Conservation (phyloP, 352 stramenopile species). For the Pilasporangium apinafurcum region DNA sequence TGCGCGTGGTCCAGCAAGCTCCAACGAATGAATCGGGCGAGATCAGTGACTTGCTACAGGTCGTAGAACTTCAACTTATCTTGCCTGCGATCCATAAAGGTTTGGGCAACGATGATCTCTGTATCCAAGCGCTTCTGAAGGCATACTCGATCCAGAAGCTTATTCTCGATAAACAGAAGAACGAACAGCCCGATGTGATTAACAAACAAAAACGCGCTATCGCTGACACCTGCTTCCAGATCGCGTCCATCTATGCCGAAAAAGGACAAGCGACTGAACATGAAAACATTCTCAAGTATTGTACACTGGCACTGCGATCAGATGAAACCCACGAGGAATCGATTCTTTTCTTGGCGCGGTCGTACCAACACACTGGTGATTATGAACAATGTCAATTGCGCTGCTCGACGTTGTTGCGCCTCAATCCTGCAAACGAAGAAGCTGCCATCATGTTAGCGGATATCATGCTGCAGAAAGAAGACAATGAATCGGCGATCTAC, state of each 20-base stretch:
- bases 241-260: slow-evolving; percentile 63
- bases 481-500: slow-evolving; percentile 85
- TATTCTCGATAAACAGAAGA: slow-evolving; percentile 74
- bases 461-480: slow-evolving; percentile 83
- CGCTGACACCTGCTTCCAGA: slow-evolving; percentile 79
- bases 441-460: slow-evolving; percentile 89
- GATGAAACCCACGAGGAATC: slow-evolving; percentile 77
- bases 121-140: slow-evolving; percentile 75
- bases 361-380: slow-evolving; percentile 66
- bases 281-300: slow-evolving; percentile 79
- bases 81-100: slow-evolving; percentile 76
- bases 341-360: slow-evolving; percentile 79
- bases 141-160: slow-evolving; percentile 83
- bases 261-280: slow-evolving; percentile 14
- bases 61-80: slow-evolving; percentile 72
- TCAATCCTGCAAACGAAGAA: slow-evolving; percentile 81
- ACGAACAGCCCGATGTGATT: slow-evolving; percentile 78
- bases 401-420: slow-evolving; percentile 74
- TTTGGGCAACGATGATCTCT: slow-evolving; percentile 55
- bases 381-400: slow-evolving; percentile 81
- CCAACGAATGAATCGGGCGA: slow-evolving; percentile 61
- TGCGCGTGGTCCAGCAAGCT: slow-evolving; percentile 72
- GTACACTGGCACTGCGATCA: slow-evolving; percentile 62
- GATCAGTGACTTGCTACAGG: slow-evolving; percentile 55
- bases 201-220: slow-evolving; percentile 64